Evolutionary conservation across 2,329 filamentous ascomycete species (phyloP).

Genomic region (Lanzia echinophila): DNA sequence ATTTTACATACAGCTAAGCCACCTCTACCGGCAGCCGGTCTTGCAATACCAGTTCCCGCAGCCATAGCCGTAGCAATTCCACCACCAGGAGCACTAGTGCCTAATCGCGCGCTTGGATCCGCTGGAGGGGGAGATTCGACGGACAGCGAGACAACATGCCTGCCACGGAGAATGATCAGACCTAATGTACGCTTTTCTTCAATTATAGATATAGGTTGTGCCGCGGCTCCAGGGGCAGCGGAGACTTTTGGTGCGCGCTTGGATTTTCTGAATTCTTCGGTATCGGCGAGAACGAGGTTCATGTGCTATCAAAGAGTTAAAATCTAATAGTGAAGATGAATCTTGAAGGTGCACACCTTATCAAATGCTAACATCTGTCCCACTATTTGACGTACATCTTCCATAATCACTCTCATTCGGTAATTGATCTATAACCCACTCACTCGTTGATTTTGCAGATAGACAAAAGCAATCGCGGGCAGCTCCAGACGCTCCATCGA

Average conservation of each 20-base stretch:
- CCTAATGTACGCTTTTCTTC: conserved; percentile 98
- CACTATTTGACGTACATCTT: conserved; percentile 92
- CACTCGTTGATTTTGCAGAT: conserved; percentile 8
- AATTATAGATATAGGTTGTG: conserved; percentile 67
- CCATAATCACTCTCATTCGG: conserved; percentile 94
- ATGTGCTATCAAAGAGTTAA: conserved; percentile 62
- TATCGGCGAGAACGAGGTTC: conserved; percentile 98
- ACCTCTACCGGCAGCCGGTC: conserved; percentile 87
- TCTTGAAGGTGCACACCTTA: conserved; percentile 55
- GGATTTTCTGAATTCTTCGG: conserved; percentile 95
- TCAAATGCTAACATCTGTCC: conserved; percentile 98
- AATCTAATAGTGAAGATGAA: not conserved
- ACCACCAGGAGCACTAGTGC: conserved; percentile 64
- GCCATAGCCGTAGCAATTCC: conserved; percentile 53
- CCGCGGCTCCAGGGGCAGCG: conserved; percentile 45
- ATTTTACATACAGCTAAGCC: conserved; percentile 62
- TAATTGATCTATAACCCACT: conserved; percentile 76
- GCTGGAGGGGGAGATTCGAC: conserved; percentile 94
- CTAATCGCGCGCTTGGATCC: conserved; percentile 84
- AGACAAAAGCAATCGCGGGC: conserved; percentile 10
- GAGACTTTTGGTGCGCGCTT: conserved; percentile 68
- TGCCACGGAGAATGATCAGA: conserved; percentile 87
- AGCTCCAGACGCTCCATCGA: conserved; percentile 30
- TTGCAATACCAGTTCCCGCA: conserved; percentile 81
- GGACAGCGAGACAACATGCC: conserved; percentile 88